phyloP scores from a whole-genome alignment of 1,139 yeast species.

The Suhomyces atakaporum region DNA sequence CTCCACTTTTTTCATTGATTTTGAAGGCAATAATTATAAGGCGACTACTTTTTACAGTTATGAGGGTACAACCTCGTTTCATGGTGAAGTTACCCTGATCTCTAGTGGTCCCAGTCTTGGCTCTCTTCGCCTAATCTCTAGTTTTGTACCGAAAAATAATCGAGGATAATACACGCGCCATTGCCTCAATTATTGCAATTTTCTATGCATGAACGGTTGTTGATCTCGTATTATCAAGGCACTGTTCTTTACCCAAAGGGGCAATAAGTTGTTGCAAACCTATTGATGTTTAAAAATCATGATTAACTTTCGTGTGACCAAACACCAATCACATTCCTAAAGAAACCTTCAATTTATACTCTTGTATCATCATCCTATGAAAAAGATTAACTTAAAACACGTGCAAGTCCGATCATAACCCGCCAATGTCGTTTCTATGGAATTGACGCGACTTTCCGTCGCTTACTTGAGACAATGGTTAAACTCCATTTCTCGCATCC shows the following conservation, averaged over 20 bases:
- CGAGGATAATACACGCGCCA: neutral
- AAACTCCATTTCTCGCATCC: neutral
- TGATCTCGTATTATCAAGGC: constrained; percentile 5
- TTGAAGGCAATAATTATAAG: too few relatives aligned
- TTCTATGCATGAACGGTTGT: constrained; percentile 3
- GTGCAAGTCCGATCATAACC: neutral
- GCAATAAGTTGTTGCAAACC: constrained; percentile 1
- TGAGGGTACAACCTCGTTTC: too few relatives aligned
- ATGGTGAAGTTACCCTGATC: too few relatives aligned
- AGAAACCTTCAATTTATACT: neutral
- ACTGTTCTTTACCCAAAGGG: constrained; percentile 1
- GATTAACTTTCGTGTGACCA: too few relatives aligned
- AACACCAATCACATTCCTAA: too few relatives aligned
- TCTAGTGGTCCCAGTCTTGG: too few relatives aligned
- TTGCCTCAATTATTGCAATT: constrained; percentile 1
- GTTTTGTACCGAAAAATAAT: neutral
- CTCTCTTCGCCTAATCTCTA: too few relatives aligned
- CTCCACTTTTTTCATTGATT: too few relatives aligned
- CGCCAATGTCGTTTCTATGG: too few relatives aligned
- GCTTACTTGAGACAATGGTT: neutral
- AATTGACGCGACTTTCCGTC: constrained; percentile 1
- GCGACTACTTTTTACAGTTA: too few relatives aligned
- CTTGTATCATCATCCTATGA: neutral
- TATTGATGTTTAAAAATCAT: too few relatives aligned
- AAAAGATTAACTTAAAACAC: too few relatives aligned